These are phyloP conservation scores for Trichoderma koningii DNA, from an alignment of 2,329 filamentous ascomycete genomes.

Conservation along the genomic window DNA sequence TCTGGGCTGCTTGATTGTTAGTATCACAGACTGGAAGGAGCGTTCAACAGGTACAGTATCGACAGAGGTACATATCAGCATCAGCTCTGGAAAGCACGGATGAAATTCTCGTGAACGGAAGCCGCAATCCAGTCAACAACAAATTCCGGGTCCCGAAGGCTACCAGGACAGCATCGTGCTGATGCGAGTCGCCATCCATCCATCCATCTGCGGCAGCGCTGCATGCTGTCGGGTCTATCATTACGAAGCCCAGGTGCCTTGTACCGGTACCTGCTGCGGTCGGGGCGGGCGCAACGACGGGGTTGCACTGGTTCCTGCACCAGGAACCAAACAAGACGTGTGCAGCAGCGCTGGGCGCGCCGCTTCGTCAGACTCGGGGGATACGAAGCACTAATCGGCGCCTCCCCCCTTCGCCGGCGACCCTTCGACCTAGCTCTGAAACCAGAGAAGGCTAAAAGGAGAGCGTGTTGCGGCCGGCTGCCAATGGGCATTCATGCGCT, in stretches of 20 bases:
- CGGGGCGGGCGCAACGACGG: conserved; percentile 15
- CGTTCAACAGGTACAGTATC: no score
- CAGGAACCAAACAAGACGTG: conserved; percentile 19
- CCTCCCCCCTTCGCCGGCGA: conserved; percentile 12
- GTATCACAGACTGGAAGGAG: no score
- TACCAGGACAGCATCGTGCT: no score
- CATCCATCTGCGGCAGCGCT: no score
- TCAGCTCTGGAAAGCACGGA: no score
- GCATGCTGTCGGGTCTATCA: no score
- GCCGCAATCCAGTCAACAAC: no score
- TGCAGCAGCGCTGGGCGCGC: conserved; percentile 11
- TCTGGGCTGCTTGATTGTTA: no score
- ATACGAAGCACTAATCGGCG: conserved; percentile 26
- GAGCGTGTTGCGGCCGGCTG: background rate
- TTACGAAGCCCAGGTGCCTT: background rate
- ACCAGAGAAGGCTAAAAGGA: conserved; percentile 24
- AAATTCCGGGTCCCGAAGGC: no score
- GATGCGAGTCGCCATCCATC: no score
- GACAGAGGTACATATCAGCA: no score
- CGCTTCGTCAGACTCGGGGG: conserved; percentile 23
- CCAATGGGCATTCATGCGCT: background rate
- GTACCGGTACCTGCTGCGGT: background rate
- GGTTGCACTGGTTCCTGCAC: conserved; percentile 27
- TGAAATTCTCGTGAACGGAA: no score
- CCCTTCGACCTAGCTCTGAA: conserved; percentile 5